A percentile compares a stretch with the other conserved stretches of the same genome.
phyloP scores from a whole-genome alignment of 495 filamentous ascomycete species.

The Aspergillus baeticus region DNA sequence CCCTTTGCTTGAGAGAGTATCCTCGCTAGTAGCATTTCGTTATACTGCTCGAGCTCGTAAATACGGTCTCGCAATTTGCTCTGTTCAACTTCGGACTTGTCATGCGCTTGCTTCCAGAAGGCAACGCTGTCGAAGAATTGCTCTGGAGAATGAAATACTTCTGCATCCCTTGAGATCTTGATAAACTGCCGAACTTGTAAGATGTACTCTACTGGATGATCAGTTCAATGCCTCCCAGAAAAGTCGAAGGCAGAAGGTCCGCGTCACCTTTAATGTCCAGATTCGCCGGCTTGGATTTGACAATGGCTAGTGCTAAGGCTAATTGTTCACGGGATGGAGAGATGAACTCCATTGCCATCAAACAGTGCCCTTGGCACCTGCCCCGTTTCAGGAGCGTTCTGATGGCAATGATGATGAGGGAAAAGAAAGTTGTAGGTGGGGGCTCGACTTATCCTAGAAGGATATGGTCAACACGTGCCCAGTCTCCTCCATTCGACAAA shows the following conservation, averaged over 20 bases:
- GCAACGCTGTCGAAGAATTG: constrained; percentile 46
- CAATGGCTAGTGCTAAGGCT: constrained; percentile 46
- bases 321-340: constrained; percentile 35
- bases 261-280: constrained; percentile 39
- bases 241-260: neutral
- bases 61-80: constrained; percentile 42
- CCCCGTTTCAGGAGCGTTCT: too few species aligned
- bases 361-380: neutral
- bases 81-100: constrained; percentile 44
- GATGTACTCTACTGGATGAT: constrained; percentile 36
- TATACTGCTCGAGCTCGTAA: constrained; percentile 40
- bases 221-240: neutral
- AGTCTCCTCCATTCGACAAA: too few species aligned
- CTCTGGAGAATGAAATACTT: constrained; percentile 16
- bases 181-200: constrained; percentile 36
- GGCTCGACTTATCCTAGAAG: too few species aligned
- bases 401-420: too few species aligned
- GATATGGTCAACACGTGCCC: too few species aligned
- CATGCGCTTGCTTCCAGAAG: constrained; percentile 53
- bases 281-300: constrained; percentile 41
- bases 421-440: too few species aligned
- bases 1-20: constrained; percentile 8
- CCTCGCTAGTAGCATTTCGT: constrained; percentile 26
- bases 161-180: constrained; percentile 17
- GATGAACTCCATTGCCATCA: constrained; percentile 7